Percentiles rank a stretch among this genome's conserved stretches.
Evolutionary conservation across 805 yeast genomes (phyloP).

Genomic region (Torulaspora delbrueckii): DNA sequence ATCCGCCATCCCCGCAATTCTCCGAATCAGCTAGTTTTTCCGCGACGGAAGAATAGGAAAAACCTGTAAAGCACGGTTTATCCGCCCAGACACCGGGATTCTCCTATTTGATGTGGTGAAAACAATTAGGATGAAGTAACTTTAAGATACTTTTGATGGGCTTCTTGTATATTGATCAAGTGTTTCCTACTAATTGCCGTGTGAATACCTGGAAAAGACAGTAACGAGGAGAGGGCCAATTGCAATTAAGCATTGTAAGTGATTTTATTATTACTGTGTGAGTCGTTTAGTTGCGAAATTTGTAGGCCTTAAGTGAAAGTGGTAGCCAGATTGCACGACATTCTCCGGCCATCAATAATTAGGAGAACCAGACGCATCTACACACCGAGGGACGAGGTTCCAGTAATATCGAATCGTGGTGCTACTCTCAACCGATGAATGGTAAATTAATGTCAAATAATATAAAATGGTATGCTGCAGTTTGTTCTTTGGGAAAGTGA

Average conservation of each 20-base stretch:
- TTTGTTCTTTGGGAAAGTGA: background rate
- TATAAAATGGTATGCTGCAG: conserved; percentile 7
- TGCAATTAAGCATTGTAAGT: background rate
- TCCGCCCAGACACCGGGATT: conserved; percentile 10
- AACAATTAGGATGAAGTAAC: background rate
- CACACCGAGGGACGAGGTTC: conserved; percentile 4
- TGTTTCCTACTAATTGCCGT: background rate
- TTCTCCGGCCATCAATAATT: background rate
- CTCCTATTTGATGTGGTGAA: background rate
- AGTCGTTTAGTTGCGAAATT: background rate
- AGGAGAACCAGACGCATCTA: conserved; percentile 3
- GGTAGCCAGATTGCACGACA: conserved; percentile 2
- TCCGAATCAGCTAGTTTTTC: background rate
- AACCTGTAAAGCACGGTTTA: background rate
- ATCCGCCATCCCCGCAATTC: background rate
- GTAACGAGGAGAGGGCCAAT: background rate
- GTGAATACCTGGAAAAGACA: background rate
- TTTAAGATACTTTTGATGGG: background rate
- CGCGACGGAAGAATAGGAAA: background rate
- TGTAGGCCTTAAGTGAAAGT: background rate
- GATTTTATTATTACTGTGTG: background rate
- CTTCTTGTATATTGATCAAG: conserved; percentile 5
- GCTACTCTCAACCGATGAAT: background rate
- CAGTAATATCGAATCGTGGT: conserved; percentile 2
- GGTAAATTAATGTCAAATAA: conserved; percentile 1